phyloP scores from a whole-genome alignment of 164 flowering plant species.

The Vitis amurensis region DNA sequence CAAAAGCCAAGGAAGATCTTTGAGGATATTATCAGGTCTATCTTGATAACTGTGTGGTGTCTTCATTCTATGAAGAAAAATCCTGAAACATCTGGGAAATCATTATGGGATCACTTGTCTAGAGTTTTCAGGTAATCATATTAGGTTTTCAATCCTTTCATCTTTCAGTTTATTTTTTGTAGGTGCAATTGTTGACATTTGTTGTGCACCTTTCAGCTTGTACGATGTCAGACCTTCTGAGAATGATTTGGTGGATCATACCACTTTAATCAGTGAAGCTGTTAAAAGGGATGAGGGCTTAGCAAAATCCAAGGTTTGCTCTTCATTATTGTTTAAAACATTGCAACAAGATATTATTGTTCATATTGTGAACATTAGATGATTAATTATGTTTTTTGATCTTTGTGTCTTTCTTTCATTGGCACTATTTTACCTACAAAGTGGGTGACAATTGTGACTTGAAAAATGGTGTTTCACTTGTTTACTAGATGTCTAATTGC shows the following conservation, averaged over 20 bases:
- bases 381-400: too few relatives aligned
- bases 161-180: background rate
- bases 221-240: conserved; percentile 38
- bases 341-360: background rate
- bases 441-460: too few relatives aligned
- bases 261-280: conserved; percentile 38
- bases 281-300: conserved; percentile 39
- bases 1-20: conserved; percentile 65
- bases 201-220: conserved; percentile 13
- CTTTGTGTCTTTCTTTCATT: too few relatives aligned
- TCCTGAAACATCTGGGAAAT: conserved; percentile 42
- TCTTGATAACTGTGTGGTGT: conserved; percentile 53
- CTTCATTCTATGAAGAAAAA: conserved; percentile 53
- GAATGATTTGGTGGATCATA: conserved; percentile 50
- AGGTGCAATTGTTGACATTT: background rate
- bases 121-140: conserved; percentile 44
- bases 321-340: background rate
- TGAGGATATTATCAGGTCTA: conserved; percentile 50
- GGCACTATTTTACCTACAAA: too few relatives aligned
- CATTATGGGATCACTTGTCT: conserved; percentile 61
- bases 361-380: too few relatives aligned
- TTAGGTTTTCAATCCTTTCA: background rate
- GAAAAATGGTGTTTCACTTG: too few relatives aligned
- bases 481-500: too few relatives aligned
- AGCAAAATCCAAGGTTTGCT: conserved; percentile 40